Evolutionary conservation across 257 asterid genomes (phyloP), one percentile per base, ranked within the genome.

Genomic region (Nicotiana attenuata): DNA sequence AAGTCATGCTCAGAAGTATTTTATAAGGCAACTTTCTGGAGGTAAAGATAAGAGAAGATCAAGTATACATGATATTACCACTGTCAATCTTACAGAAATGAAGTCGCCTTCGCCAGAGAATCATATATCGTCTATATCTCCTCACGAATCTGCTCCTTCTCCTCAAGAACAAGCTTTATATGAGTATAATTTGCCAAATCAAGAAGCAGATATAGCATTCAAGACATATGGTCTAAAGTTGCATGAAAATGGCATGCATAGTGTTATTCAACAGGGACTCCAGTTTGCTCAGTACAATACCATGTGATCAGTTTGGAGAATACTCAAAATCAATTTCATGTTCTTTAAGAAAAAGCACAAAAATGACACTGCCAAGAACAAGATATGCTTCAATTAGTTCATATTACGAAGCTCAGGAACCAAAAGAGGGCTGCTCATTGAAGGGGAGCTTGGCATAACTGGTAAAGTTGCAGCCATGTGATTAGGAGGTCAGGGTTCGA

Each of bases 1-100:
- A 0, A 95, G 99, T 57, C 99, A 95, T 79, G 99, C 99, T 59
- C 98, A 95, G 85, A 95, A 95, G 89, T 95, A 93, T 69, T 96
- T 93, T 52, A 96, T 92, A 83, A 82, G 99, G 79, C 99, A 96
- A 85, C 90, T 90, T n/a, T 91, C 98, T 0, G 94, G 95, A 0
- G 98, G 97, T 65, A 96, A 96, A 61, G 99, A 96, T 68, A 96
- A 92, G 88, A 84, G 97, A 83, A 90, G 99, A 84, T 91, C 97
- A 52, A 96, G 98, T 84, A 96, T 96, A 79, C 99, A 96, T 28
- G 99, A 96, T 78, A 91, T 96, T 68, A 93, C 99, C 1, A 95
- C 93, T 3, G 93, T 91, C 5, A 89, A 88, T 83, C 85, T 90
- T 7, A 84, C 84, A 0, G 90, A 91, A n/a, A 75, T 41, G 1